phyloP scores from a whole-genome alignment of 164 flowering plant genomes.

The Aristolochia contorta region DNA sequence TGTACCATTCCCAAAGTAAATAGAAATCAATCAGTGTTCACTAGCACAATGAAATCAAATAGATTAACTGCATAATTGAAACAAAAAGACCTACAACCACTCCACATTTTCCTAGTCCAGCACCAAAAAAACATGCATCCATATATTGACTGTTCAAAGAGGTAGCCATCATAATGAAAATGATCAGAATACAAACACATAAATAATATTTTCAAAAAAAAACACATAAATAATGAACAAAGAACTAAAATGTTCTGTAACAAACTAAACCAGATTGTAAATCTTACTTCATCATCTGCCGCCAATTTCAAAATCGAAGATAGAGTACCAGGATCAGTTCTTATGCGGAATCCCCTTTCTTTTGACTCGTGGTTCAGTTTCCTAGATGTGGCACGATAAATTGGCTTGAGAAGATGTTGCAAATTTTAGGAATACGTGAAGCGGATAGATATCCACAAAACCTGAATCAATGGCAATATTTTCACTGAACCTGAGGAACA shows the following conservation, averaged over 20 bases:
- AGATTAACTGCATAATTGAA: too few species aligned
- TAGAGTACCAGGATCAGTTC: slow-evolving; percentile 45
- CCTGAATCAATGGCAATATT: slow-evolving; percentile 82
- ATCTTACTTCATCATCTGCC: slow-evolving; percentile 72
- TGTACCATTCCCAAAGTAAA: too few species aligned
- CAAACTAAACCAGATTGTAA: slow-evolving; percentile 5
- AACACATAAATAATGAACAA: background rate
- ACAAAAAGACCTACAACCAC: too few species aligned
- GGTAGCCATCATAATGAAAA: background rate
- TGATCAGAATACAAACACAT: background rate
- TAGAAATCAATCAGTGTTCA: too few species aligned
- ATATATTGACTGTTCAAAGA: too few species aligned
- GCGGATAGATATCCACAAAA: slow-evolving; percentile 78
- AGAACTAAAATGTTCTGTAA: background rate
- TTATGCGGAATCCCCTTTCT: slow-evolving; percentile 64
- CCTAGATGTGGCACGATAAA: slow-evolving; percentile 30
- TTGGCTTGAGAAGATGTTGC: slow-evolving; percentile 53
- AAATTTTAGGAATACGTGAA: slow-evolving; percentile 60
- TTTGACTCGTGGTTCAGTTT: slow-evolving; percentile 17
- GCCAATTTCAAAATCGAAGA: slow-evolving; percentile 55
- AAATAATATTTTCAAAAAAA: too few species aligned
- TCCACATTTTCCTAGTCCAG: too few species aligned
- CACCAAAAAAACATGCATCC: too few species aligned
- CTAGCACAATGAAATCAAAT: too few species aligned
- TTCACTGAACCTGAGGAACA: slow-evolving; percentile 50